Conservation (phyloP, 352 stramenopile genomes). For the Globisporangium acanthophoron region DNA sequence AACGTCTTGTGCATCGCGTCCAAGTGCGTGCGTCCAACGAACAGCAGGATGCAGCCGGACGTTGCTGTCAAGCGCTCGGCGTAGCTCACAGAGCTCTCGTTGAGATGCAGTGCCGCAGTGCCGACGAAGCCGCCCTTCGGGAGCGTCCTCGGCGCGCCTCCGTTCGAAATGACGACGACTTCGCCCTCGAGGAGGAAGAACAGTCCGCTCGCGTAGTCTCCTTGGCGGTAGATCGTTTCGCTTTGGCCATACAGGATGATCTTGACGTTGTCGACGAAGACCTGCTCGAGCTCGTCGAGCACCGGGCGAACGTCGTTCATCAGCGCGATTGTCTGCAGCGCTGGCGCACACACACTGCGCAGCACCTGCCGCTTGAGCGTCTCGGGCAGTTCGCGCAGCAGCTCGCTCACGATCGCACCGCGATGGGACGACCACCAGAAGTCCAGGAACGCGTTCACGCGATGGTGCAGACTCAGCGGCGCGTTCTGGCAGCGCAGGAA, state of each 20-base stretch:
- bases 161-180: conserved; percentile 2
- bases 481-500: conserved; percentile 38
- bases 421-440: conserved; percentile 45
- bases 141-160: conserved; percentile 6
- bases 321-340: conserved; percentile 25
- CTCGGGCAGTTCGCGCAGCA: conserved; percentile 26
- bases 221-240: conserved; percentile 28
- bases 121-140: conserved; percentile 30
- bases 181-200: conserved; percentile 28
- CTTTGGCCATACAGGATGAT: conserved; percentile 37
- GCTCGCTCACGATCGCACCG: conserved; percentile 31
- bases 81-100: conserved; percentile 15
- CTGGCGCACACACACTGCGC: conserved; percentile 25
- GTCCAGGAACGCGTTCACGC: conserved; percentile 37
- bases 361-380: conserved; percentile 23
- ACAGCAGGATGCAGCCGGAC: conserved; percentile 26
- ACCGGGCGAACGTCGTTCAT: conserved; percentile 14
- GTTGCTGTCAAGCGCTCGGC: conserved; percentile 23
- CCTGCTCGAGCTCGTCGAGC: conserved; percentile 23
- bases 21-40: conserved; percentile 19
- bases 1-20: conserved; percentile 20
- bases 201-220: conserved; percentile 23
- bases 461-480: conserved; percentile 27
- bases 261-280: conserved; percentile 31
- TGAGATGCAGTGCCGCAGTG: conserved; percentile 13